These are phyloP conservation scores for Panicum virgatum DNA, from an alignment of 202 grass and related monocot species.

Conservation along the genomic window DNA sequence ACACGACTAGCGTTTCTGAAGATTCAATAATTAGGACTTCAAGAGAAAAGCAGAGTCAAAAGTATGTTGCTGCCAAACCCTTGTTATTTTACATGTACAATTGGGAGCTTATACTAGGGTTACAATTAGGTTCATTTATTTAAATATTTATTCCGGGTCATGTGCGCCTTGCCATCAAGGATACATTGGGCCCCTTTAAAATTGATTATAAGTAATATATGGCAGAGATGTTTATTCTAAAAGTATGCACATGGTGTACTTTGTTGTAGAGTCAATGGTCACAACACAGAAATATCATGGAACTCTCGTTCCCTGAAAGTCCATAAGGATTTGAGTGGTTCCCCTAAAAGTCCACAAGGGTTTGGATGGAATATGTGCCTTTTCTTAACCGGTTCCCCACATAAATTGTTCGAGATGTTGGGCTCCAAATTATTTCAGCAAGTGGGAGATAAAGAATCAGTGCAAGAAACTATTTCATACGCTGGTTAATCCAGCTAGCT, in stretches of 20 bases:
- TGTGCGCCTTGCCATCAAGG: background rate
- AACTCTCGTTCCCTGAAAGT: conserved; percentile 11
- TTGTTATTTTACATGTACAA: background rate
- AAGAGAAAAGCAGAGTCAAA: background rate
- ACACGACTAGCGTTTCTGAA: background rate
- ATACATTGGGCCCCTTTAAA: background rate
- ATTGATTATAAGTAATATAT: background rate
- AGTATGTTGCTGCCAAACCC: background rate
- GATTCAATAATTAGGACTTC: background rate
- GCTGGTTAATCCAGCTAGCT: background rate
- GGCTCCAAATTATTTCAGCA: background rate
- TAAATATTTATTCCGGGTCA: background rate
- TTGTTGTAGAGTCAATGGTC: background rate
- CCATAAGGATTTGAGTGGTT: background rate
- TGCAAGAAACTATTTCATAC: background rate
- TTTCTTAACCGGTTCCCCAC: background rate
- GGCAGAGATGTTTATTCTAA: background rate
- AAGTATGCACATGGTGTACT: background rate
- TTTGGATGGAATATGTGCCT: background rate
- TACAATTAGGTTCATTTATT: background rate
- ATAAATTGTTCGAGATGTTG: background rate
- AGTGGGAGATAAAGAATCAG: background rate
- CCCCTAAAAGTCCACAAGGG: background rate
- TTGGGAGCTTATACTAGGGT: background rate
- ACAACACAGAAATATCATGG: conserved; percentile 1